phyloP scores from a whole-genome alignment of 805 yeast species.

The Yamadazyma takamatsuzukensis region DNA sequence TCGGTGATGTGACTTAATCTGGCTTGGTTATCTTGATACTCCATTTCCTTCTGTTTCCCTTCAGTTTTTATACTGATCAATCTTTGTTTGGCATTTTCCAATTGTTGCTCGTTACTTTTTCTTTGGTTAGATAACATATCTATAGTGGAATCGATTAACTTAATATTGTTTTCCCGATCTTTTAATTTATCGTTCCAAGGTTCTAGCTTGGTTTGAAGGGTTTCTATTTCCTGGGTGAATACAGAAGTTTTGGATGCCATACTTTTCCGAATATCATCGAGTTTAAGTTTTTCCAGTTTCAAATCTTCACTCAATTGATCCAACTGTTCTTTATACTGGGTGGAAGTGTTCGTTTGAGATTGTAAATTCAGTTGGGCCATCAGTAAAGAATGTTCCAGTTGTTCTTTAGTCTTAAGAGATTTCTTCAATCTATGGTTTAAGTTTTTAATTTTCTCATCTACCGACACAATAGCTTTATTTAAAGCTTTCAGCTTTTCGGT shows the following conservation, averaged over 20 bases:
- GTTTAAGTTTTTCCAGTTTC: slow-evolving; percentile 48
- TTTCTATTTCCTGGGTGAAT: slow-evolving; percentile 61
- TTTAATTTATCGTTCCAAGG: slow-evolving; percentile 79
- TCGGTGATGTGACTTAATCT: slow-evolving; percentile 47
- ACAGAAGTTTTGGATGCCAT: slow-evolving; percentile 72
- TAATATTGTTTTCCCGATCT: slow-evolving; percentile 58
- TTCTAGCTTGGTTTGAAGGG: slow-evolving; percentile 60
- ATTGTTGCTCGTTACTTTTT: slow-evolving; percentile 31
- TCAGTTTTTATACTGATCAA: slow-evolving; percentile 44
- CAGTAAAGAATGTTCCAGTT: slow-evolving; percentile 42
- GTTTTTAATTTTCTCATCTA: slow-evolving; percentile 76
- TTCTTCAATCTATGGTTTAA: slow-evolving; percentile 55
- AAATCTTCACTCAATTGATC: slow-evolving; percentile 43
- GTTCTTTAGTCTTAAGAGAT: slow-evolving; percentile 49
- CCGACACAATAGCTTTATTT: slow-evolving; percentile 55
- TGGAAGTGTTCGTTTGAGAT: slow-evolving; percentile 42
- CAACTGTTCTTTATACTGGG: slow-evolving; percentile 43
- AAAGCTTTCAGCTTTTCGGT: slow-evolving; percentile 29
- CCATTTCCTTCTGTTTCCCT: slow-evolving; percentile 48
- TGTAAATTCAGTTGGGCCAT: slow-evolving; percentile 46
- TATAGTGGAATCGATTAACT: slow-evolving; percentile 63
- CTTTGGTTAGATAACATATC: slow-evolving; percentile 51
- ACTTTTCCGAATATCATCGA: slow-evolving; percentile 61
- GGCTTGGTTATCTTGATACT: slow-evolving; percentile 40
- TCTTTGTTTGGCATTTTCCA: slow-evolving; percentile 40